These are phyloP conservation scores for Russula vinacea DNA, from an alignment of 768 basidiomycete species.

Conservation along the genomic window DNA sequence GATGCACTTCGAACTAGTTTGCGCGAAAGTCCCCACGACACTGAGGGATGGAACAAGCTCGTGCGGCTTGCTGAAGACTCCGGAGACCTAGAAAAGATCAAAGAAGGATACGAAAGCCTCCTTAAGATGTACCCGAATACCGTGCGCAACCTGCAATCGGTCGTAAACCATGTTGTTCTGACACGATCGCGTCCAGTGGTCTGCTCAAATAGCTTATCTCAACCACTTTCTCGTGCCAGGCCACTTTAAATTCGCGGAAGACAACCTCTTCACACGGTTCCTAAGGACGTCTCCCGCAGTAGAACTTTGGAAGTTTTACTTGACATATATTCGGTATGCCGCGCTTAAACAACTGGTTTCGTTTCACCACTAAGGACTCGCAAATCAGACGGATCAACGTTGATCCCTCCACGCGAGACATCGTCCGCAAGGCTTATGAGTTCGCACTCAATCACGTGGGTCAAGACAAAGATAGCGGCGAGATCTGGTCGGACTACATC, in stretches of 20 bases:
- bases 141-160: slow-evolving; percentile 52
- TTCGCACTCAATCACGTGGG: slow-evolving; percentile 88
- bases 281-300: slow-evolving; percentile 82
- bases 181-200: slow-evolving; percentile 49
- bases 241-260: slow-evolving; percentile 74
- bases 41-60: slow-evolving; percentile 74
- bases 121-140: slow-evolving; percentile 88
- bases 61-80: slow-evolving; percentile 73
- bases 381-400: slow-evolving; percentile 60
- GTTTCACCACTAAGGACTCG: slow-evolving; percentile 18
- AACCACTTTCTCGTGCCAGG: slow-evolving; percentile 66
- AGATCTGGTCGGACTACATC: slow-evolving; percentile 94
- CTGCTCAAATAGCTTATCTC: slow-evolving; percentile 82
- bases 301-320: slow-evolving; percentile 89
- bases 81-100: slow-evolving; percentile 75
- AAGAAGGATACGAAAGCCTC: slow-evolving; percentile 77
- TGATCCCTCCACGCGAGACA: slow-evolving; percentile 66
- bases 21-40: slow-evolving; percentile 66
- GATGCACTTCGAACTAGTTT: slow-evolving; percentile 59
- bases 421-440: slow-evolving; percentile 86
- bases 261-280: slow-evolving; percentile 78
- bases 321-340: slow-evolving; percentile 76
- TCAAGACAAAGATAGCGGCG: slow-evolving; percentile 86
- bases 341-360: slow-evolving; percentile 24
- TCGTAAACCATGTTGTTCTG: slow-evolving; percentile 32